Percentiles rank a stretch among this genome's conserved stretches.
These are phyloP conservation scores for Gossypium aridum DNA, from an alignment of 441 rosid genomes.

Conservation along the genomic window DNA sequence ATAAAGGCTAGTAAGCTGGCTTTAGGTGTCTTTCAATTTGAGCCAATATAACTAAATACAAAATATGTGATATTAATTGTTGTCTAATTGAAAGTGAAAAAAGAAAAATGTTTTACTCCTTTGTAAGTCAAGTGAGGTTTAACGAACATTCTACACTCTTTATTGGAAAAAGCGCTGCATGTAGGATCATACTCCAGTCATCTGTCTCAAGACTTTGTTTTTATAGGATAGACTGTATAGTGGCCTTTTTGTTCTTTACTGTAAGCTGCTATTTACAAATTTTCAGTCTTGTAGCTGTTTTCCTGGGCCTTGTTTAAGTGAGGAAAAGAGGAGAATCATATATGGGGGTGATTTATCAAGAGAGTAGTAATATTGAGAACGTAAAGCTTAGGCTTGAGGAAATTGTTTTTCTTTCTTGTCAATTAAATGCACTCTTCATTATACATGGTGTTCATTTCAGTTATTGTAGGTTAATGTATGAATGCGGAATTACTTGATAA, in stretches of 20 bases:
- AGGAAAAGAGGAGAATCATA: not conserved
- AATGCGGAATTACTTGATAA: not conserved
- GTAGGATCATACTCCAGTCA: conserved; percentile 1
- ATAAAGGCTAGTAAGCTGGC: not conserved
- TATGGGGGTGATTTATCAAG: not conserved
- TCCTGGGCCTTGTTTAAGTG: not conserved
- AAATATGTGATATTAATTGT: not conserved
- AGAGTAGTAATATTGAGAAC: not conserved
- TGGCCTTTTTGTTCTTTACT: not conserved
- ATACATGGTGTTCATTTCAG: not conserved
- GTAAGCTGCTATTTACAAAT: not conserved
- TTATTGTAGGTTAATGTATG: not conserved
- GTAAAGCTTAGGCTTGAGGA: not conserved
- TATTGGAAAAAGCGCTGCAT: not conserved
- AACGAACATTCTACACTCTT: not conserved
- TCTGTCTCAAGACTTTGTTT: not conserved
- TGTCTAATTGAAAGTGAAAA: not conserved
- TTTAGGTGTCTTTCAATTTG: not conserved
- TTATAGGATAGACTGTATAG: not conserved
- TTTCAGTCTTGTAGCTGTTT: not conserved
- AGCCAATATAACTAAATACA: not conserved
- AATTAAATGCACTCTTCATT: conserved; percentile 1
- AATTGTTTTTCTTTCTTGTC: conserved; percentile 5
- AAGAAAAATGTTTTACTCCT: not conserved
- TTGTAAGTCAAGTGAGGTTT: not conserved